Conservation (phyloP, 1,284 basidiomycete genomes). For the Trametes sp. region DNA sequence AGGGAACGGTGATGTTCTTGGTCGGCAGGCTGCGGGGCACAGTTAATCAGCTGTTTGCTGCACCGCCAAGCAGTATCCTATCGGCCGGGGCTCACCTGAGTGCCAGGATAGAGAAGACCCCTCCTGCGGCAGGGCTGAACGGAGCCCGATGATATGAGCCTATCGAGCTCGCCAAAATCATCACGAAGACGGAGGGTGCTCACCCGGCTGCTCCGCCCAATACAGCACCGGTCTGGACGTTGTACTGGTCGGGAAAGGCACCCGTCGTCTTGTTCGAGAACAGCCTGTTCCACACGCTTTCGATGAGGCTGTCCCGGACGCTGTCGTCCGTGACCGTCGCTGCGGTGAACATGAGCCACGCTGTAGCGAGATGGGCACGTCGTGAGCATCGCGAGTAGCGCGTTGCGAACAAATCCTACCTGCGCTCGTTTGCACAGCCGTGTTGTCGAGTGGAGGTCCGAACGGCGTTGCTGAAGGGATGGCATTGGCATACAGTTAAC, state of each 20-base stretch:
- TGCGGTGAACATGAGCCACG: slow-evolving; percentile 37
- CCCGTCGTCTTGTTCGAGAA: slow-evolving; percentile 28
- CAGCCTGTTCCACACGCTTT: slow-evolving; percentile 28
- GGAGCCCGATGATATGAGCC: background rate
- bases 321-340: slow-evolving; percentile 25
- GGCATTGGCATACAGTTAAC: background rate
- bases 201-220: slow-evolving; percentile 21
- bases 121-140: slow-evolving; percentile 25
- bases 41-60: background rate
- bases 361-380: slow-evolving; percentile 17
- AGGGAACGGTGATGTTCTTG: background rate
- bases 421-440: background rate
- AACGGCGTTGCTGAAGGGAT: slow-evolving; percentile 8
- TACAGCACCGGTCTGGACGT: slow-evolving; percentile 17
- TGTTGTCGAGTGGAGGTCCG: slow-evolving; percentile 10
- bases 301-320: slow-evolving; percentile 29
- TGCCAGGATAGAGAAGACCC: slow-evolving; percentile 30
- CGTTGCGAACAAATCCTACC: too few species aligned
- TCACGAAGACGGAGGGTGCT: background rate
- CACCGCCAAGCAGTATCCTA: background rate
- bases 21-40: background rate
- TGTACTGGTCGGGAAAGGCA: slow-evolving; percentile 27
- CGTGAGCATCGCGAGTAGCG: too few species aligned
- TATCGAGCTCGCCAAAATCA: background rate
- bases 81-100: slow-evolving; percentile 15